Conservation (phyloP, 305 asterid species). For the Euphrasia arctica region DNA sequence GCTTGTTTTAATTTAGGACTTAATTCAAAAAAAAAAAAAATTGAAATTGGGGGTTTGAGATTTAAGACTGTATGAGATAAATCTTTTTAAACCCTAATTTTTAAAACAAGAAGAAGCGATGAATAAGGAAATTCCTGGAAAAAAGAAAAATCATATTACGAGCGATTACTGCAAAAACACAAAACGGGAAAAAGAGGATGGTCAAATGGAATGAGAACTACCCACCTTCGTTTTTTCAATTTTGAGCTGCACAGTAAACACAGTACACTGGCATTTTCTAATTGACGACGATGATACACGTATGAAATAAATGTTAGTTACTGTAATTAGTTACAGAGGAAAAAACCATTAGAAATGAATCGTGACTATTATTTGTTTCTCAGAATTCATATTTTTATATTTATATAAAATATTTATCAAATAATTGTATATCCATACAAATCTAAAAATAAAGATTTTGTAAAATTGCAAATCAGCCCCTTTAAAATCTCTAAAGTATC, state of each 20-base stretch:
- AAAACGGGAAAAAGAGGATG: neutral
- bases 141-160: neutral
- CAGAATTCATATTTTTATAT: too few species aligned
- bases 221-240: constrained; percentile 11
- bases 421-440: too few species aligned
- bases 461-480: neutral
- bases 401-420: too few species aligned
- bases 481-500: neutral
- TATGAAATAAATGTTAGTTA: too few species aligned
- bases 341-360: too few species aligned
- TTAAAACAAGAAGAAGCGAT: too few species aligned
- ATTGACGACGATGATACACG: too few species aligned
- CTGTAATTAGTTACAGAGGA: too few species aligned
- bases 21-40: too few species aligned
- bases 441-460: too few species aligned
- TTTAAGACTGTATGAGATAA: neutral
- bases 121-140: neutral
- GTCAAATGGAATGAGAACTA: constrained; percentile 18
- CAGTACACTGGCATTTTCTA: neutral
- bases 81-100: too few species aligned
- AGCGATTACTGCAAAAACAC: constrained; percentile 1
- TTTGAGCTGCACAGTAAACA: constrained; percentile 3
- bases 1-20: neutral
- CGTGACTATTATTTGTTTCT: too few species aligned
- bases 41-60: neutral